These are phyloP conservation scores for Neurospora sp. DNA, from an alignment of 495 filamentous ascomycete genomes.

Conservation along the genomic window DNA sequence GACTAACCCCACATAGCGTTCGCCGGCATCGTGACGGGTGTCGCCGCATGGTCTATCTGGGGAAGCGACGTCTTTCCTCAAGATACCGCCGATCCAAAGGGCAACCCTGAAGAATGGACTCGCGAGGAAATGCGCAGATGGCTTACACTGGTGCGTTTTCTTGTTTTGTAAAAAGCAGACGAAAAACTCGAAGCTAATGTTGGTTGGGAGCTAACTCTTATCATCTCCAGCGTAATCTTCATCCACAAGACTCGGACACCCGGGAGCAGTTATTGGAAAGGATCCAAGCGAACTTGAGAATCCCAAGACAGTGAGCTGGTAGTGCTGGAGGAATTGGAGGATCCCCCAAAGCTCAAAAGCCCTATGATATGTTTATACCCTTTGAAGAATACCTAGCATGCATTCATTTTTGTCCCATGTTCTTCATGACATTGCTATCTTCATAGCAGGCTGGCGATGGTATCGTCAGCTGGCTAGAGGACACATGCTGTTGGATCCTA, in stretches of 20 bases:
- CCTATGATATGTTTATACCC: background rate
- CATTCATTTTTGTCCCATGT: background rate
- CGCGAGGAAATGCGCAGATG: slow-evolving; percentile 60
- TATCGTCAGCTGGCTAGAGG: background rate
- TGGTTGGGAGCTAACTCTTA: background rate
- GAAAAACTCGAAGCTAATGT: background rate
- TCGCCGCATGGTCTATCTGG: slow-evolving; percentile 74
- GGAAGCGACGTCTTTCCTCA: slow-evolving; percentile 69
- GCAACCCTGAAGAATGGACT: slow-evolving; percentile 68
- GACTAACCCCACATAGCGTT: slow-evolving; percentile 43
- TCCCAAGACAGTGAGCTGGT: slow-evolving; percentile 17
- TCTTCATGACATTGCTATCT: background rate
- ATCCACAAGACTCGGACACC: slow-evolving; percentile 54
- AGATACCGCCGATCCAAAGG: slow-evolving; percentile 53
- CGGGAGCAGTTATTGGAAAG: slow-evolving; percentile 70
- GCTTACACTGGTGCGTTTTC: slow-evolving; percentile 57
- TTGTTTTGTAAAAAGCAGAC: background rate
- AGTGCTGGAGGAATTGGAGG: background rate
- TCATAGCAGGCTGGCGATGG: background rate
- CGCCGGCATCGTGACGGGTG: slow-evolving; percentile 72
- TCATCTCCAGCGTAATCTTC: slow-evolving; percentile 53
- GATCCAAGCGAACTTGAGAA: slow-evolving; percentile 67
- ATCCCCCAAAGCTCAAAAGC: background rate
- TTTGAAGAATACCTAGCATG: background rate
- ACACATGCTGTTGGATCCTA: background rate